Conservation (phyloP, 2,329 filamentous ascomycete species). For the Calonectria honghensis region DNA sequence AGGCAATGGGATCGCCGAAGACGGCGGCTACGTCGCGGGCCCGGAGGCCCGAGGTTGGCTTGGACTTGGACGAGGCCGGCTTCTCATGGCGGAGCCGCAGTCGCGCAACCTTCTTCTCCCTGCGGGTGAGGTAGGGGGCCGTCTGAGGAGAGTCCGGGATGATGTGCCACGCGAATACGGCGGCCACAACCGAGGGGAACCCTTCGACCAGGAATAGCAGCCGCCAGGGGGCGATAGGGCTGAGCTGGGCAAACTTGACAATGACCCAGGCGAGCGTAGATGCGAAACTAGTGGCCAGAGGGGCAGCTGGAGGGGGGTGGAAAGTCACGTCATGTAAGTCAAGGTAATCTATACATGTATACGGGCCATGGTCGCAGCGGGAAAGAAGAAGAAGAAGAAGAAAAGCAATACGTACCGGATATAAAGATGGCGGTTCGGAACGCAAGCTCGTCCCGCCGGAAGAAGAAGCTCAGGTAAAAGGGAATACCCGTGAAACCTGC, state of each 20-base stretch:
- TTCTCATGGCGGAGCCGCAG: conserved; percentile 77
- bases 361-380: not conserved
- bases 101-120: conserved; percentile 82
- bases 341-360: conserved; percentile 24
- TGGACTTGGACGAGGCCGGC: conserved; percentile 44
- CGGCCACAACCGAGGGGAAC: conserved; percentile 86
- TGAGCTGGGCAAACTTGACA: conserved; percentile 77
- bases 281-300: conserved; percentile 85
- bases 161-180: conserved; percentile 82
- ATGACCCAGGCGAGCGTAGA: conserved; percentile 88
- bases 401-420: conserved; percentile 70
- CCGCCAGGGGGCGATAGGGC: conserved; percentile 88
- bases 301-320: conserved; percentile 76
- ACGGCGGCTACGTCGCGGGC: conserved; percentile 73
- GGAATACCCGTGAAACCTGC: conserved; percentile 80
- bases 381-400: no score
- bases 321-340: conserved; percentile 60
- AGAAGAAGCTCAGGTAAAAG: conserved; percentile 80
- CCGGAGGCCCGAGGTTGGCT: conserved; percentile 65
- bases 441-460: conserved; percentile 82
- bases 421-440: conserved; percentile 91
- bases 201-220: conserved; percentile 89
- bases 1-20: conserved; percentile 65
- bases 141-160: conserved; percentile 85
- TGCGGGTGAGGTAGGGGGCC: conserved; percentile 77